Evolutionary conservation across 768 basidiomycete genomes (phyloP), one percentile per base, ranked within the genome.

Genomic region (Naganishia randhawae): DNA sequence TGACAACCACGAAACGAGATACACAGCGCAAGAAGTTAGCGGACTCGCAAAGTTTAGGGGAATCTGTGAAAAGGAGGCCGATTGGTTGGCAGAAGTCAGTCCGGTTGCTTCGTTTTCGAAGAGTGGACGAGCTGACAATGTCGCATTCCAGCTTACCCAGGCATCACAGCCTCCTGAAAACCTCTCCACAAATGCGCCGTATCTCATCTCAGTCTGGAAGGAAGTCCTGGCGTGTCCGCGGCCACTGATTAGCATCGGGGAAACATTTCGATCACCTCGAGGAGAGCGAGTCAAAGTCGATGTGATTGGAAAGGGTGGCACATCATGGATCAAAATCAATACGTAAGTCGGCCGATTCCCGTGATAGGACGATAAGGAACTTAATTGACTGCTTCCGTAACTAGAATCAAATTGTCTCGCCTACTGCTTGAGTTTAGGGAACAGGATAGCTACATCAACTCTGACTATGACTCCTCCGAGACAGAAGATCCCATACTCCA

Each of bases 261-360:
- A 73, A 73, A 54, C 32, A 55, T 11, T 57, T 73, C 16, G 73
- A 69, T 27, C 66, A 52, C 42, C 66, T 33, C 22, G 68, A 31
- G 17, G n/a, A 35, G 57, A 69, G 10, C 62, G 48, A 1, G 69
- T 87, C 48, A 92, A 93, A 73, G 87, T 94, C 0, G 92, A 94
- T 73, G 83, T 93, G 16, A 86, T 92, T 16, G 87, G 87, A 1
- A 86, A 89, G 25, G 85, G 86, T 50, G 91, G 92, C 0, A 81
- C 84, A 27, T 81, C 82, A 3, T 95, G 92, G 92, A 86, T 91
- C 45, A 85, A 91, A 72, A 85, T 93, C 39, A 93, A 92, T 80
- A 92, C 91, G 91, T 91, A 75, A 76, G 88, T 85, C 19, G 13
- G n/a, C n/a, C n/a, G n/a, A 13, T 14, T 35, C 32, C 8, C 25